These are phyloP conservation scores for Fusarium graminum DNA, from an alignment of 2,329 filamentous ascomycete species.

Conservation along the genomic window DNA sequence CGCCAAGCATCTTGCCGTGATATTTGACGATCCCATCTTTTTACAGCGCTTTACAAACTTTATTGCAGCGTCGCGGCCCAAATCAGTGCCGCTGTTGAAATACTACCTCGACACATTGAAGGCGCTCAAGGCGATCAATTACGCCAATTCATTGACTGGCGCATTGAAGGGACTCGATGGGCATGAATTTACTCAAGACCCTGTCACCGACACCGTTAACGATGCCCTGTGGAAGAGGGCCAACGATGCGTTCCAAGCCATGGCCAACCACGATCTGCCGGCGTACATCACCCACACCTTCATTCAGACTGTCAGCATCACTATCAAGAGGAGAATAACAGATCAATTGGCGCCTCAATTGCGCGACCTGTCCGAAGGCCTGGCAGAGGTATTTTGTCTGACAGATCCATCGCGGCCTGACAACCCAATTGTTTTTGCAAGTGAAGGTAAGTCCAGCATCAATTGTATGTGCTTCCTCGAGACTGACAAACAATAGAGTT, in stretches of 20 bases:
- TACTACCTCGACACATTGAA: constrained; percentile 81
- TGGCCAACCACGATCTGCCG: constrained; percentile 77
- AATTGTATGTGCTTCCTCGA: neutral
- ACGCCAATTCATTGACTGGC: constrained; percentile 76
- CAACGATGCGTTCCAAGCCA: constrained; percentile 71
- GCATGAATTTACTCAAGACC: constrained; percentile 66
- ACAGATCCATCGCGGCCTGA: constrained; percentile 79
- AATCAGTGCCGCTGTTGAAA: constrained; percentile 74
- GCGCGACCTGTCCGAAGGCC: constrained; percentile 76
- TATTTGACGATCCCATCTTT: constrained; percentile 73
- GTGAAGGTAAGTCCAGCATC: constrained; percentile 68
- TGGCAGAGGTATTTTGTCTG: constrained; percentile 82
- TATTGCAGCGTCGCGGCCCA: constrained; percentile 68
- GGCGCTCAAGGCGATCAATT: constrained; percentile 76
- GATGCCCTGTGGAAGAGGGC: constrained; percentile 72
- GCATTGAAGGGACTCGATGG: constrained; percentile 69
- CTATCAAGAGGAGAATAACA: constrained; percentile 75
- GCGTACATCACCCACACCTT: constrained; percentile 79
- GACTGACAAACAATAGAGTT: constrained; percentile 66
- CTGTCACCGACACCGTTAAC: constrained; percentile 68
- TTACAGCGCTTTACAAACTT: constrained; percentile 77
- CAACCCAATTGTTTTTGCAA: constrained; percentile 83
- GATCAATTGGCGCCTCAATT: constrained; percentile 74
- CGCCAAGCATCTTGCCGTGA: constrained; percentile 71
- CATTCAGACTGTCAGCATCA: constrained; percentile 76